Conservation (phyloP, 2,329 filamentous ascomycete genomes). For the Zasmidium cellare region DNA sequence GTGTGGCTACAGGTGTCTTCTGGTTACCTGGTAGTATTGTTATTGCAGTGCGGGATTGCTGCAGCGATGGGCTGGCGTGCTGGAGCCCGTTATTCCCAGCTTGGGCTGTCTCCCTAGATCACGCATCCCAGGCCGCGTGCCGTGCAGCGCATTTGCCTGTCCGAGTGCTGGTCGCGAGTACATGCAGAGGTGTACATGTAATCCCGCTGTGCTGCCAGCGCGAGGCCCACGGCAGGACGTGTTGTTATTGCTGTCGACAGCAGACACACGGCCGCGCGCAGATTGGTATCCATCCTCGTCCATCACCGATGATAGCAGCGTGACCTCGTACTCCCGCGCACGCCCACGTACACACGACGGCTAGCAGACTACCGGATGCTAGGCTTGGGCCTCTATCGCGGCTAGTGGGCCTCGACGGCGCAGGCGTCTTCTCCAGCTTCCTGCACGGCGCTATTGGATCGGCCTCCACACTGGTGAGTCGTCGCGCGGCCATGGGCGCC, state of each 20-base stretch:
- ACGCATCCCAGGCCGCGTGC: slow-evolving; percentile 7
- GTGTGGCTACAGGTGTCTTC: slow-evolving; percentile 9
- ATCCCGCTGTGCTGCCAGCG: not conserved
- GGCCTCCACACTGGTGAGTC: slow-evolving; percentile 12
- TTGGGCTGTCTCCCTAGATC: slow-evolving; percentile 10
- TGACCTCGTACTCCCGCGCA: slow-evolving; percentile 17
- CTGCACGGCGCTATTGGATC: slow-evolving; percentile 15
- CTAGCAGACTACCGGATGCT: not conserved
- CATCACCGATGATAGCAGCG: slow-evolving; percentile 4
- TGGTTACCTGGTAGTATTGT: slow-evolving; percentile 1
- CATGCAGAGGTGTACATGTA: not conserved
- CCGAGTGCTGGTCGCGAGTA: not conserved
- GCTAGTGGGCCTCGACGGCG: slow-evolving; percentile 12
- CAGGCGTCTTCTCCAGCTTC: slow-evolving; percentile 20
- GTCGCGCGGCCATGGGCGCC: slow-evolving; percentile 10
- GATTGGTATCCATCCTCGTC: too few relatives aligned
- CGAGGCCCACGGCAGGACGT: not conserved
- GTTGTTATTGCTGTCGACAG: not conserved
- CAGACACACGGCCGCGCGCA: too few relatives aligned
- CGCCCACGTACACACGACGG: not conserved
- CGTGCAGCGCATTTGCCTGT: slow-evolving; percentile 1
- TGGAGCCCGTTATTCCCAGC: slow-evolving; percentile 17
- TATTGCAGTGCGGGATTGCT: slow-evolving; percentile 4
- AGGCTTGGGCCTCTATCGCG: slow-evolving; percentile 13
- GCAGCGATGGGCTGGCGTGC: slow-evolving; percentile 5